A percentile compares a stretch with the other conserved stretches of the same genome.
Evolutionary conservation across 768 basidiomycete genomes (phyloP).

Genomic region (Amanita rubescens): DNA sequence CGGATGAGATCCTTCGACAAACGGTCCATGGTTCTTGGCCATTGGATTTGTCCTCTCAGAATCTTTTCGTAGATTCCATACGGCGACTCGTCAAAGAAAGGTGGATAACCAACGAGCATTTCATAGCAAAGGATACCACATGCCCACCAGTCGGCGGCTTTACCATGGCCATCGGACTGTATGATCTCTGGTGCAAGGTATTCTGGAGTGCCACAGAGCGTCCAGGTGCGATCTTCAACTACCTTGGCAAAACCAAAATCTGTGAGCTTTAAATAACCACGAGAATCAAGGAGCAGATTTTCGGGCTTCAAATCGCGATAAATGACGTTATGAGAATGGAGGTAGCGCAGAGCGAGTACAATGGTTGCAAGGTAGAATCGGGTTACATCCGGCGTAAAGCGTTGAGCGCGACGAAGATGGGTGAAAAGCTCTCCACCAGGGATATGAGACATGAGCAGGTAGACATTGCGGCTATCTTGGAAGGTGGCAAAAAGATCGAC

Average conservation of each 20-base stretch:
- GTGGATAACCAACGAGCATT: slow-evolving; percentile 98
- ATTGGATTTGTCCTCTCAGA: slow-evolving; percentile 77
- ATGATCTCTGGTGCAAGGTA: slow-evolving; percentile 99
- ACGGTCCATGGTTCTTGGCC: slow-evolving; percentile 86
- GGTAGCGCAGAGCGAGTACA: slow-evolving; percentile 88
- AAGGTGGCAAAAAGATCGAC: slow-evolving; percentile 95
- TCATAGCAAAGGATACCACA: slow-evolving; percentile 96
- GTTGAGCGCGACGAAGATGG: slow-evolving; percentile 86
- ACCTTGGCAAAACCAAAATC: slow-evolving; percentile 99
- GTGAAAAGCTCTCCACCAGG: slow-evolving; percentile 98
- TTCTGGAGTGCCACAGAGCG: slow-evolving; percentile 92
- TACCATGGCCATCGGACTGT: slow-evolving; percentile 94
- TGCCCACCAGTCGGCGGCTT: slow-evolving; percentile 99
- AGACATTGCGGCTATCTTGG: slow-evolving; percentile 94
- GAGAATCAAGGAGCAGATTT: slow-evolving; percentile 90
- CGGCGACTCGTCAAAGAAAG: slow-evolving; percentile 97
- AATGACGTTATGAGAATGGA: slow-evolving; percentile 95
- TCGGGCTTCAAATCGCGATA: slow-evolving; percentile 99
- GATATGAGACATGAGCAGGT: slow-evolving; percentile 95
- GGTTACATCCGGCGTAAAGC: slow-evolving; percentile 95
- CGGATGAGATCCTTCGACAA: slow-evolving; percentile 85
- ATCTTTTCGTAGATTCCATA: slow-evolving; percentile 99
- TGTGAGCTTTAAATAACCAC: slow-evolving; percentile 90
- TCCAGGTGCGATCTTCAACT: slow-evolving; percentile 97
- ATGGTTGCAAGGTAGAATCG: slow-evolving; percentile 97